Percentiles rank a stretch among this genome's conserved stretches.
phyloP scores from a whole-genome alignment of 768 basidiomycete species.

The Cystofilobasidium bisporidii region DNA sequence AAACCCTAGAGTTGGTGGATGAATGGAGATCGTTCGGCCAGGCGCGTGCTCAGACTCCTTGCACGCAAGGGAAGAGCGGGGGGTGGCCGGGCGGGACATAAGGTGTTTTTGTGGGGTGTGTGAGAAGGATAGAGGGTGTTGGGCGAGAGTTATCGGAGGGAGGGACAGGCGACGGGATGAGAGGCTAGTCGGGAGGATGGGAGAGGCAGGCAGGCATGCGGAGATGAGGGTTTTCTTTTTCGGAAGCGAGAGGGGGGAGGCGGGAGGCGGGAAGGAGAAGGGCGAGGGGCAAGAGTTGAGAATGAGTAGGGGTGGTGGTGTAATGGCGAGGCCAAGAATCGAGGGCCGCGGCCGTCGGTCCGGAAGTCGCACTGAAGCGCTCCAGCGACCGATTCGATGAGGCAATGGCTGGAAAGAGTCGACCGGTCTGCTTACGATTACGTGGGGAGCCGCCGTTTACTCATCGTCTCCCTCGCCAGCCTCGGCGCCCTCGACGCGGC shows the following conservation, averaged over 20 bases:
- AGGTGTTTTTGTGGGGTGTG: slow-evolving; percentile 13
- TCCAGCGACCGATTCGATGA: slow-evolving; percentile 20
- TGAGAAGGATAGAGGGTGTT: not conserved
- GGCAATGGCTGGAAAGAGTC: too few species aligned
- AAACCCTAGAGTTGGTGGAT: too few species aligned
- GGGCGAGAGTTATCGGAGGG: slow-evolving; percentile 8
- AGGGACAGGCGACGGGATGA: not conserved
- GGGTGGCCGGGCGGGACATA: not conserved
- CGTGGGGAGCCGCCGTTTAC: slow-evolving; percentile 1
- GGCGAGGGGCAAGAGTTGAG: too few species aligned
- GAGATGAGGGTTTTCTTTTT: slow-evolving; percentile 13
- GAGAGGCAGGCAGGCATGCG: too few species aligned
- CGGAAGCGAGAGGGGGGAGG: not conserved
- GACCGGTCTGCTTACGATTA: too few species aligned
- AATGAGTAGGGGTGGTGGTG: too few species aligned
- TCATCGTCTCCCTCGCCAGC: slow-evolving; percentile 16
- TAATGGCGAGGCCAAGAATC: too few species aligned
- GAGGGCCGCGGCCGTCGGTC: not conserved
- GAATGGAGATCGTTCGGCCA: not conserved
- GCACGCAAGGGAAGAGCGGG: not conserved
- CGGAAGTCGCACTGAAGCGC: slow-evolving; percentile 7
- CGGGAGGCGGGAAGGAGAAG: not conserved
- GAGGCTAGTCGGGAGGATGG: not conserved
- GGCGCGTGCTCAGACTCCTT: too few species aligned
- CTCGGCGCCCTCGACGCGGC: slow-evolving; percentile 30